Conservation (phyloP, 2,329 filamentous ascomycete genomes). For the Colletotrichum acutatum region DNA sequence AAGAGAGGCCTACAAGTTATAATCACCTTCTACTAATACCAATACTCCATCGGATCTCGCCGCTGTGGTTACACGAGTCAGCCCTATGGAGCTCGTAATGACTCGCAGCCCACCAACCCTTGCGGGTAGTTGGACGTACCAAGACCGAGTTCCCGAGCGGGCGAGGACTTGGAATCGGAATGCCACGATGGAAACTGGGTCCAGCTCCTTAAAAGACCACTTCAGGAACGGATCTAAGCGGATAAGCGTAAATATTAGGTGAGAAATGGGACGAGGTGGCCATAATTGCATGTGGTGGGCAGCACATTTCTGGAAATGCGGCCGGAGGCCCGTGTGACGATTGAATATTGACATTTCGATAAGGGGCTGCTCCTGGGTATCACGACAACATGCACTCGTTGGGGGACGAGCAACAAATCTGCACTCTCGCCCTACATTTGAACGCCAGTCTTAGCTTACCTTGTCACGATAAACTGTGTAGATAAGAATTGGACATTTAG, state of each 20-base stretch:
- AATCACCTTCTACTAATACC: too few species aligned
- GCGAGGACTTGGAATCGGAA: neutral
- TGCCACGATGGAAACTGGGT: neutral
- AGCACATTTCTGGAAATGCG: neutral
- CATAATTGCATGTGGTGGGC: neutral
- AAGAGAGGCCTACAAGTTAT: too few species aligned
- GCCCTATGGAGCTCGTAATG: constrained; percentile 19
- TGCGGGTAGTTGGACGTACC: neutral
- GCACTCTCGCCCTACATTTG: too few species aligned
- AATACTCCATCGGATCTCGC: too few species aligned
- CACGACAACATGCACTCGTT: neutral
- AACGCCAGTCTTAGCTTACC: too few species aligned
- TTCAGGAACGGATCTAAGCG: neutral
- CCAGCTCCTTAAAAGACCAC: neutral
- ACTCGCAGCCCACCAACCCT: constrained; percentile 16
- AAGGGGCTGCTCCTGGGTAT: neutral
- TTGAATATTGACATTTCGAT: neutral
- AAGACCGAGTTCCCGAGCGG: neutral
- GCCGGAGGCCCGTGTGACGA: neutral
- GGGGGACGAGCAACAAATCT: too few species aligned
- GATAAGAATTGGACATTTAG: too few species aligned
- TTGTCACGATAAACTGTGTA: too few species aligned
- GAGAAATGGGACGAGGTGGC: neutral
- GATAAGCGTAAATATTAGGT: neutral
- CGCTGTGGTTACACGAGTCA: constrained; percentile 11